phyloP scores from a whole-genome alignment of 305 asterid species.

The Fraxinus xanthoxyloides region DNA sequence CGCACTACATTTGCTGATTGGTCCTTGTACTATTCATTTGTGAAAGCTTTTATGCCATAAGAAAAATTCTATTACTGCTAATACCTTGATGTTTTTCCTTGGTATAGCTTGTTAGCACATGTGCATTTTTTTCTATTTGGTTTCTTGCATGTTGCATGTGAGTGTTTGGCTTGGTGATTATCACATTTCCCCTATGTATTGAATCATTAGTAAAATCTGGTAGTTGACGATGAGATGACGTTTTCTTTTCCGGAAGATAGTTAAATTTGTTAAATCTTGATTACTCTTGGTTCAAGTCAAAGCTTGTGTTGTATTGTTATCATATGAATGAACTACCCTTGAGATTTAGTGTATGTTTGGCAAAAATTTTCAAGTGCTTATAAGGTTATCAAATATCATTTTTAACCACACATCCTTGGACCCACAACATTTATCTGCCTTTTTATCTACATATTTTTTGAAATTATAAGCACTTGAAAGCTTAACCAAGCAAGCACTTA shows the following conservation, averaged over 20 bases:
- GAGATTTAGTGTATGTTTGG: neutral
- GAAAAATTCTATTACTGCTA: neutral
- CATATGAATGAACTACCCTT: neutral
- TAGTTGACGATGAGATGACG: neutral
- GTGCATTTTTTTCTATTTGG: constrained; percentile 7
- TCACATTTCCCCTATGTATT: neutral
- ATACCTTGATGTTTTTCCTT: neutral
- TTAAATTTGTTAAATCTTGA: neutral
- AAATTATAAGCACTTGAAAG: neutral
- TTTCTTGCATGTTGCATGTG: neutral
- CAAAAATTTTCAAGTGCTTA: neutral
- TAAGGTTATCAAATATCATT: too few relatives aligned
- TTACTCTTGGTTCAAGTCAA: neutral
- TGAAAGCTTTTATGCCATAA: constrained; percentile 4
- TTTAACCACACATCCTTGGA: neutral
- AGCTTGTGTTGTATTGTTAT: neutral
- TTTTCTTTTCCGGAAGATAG: neutral
- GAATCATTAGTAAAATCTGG: neutral
- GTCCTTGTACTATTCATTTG: neutral
- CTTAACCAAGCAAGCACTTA: neutral
- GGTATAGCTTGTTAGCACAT: neutral
- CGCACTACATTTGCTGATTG: constrained; percentile 12
- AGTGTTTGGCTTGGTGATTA: neutral
- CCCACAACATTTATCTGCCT: neutral
- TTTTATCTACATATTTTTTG: neutral